Conservation (phyloP, 2,329 filamentous ascomycete genomes). For the Sodiomyces alkalinus region DNA sequence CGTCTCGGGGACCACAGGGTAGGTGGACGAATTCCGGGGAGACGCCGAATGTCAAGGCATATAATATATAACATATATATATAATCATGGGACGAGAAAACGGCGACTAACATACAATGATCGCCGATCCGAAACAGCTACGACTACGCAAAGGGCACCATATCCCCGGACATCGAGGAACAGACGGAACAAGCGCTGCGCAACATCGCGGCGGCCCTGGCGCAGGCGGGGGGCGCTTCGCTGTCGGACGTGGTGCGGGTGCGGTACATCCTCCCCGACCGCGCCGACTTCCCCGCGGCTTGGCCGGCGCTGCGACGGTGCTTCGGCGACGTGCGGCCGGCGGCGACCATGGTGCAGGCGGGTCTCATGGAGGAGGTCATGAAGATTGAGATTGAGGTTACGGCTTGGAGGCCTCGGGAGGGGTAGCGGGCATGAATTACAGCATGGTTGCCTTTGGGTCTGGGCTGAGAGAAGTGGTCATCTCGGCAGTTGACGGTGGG, state of each 20-base stretch:
- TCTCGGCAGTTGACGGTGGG: no score
- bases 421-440: neutral
- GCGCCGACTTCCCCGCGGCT: conserved; percentile 28
- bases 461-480: no score
- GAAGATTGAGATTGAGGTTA: conserved; percentile 29
- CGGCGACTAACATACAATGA: no score
- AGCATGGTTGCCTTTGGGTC: neutral
- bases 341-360: conserved; percentile 37
- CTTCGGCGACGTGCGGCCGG: conserved; percentile 32
- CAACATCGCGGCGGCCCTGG: conserved; percentile 30
- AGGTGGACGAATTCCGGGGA: no score
- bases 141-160: conserved; percentile 29
- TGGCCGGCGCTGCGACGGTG: conserved; percentile 35
- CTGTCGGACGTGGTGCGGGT: conserved; percentile 35
- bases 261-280: conserved; percentile 33
- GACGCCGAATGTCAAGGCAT: no score
- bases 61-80: no score
- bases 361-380: conserved; percentile 33
- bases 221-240: conserved; percentile 21
- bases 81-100: no score
- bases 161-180: conserved; percentile 27
- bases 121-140: no score
- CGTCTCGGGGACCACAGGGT: conserved; percentile 41
- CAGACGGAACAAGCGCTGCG: conserved; percentile 33
- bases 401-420: conserved; percentile 16